These are phyloP conservation scores for Gastrolobium bilobum DNA, from an alignment of 306 rosid species.

Conservation along the genomic window DNA sequence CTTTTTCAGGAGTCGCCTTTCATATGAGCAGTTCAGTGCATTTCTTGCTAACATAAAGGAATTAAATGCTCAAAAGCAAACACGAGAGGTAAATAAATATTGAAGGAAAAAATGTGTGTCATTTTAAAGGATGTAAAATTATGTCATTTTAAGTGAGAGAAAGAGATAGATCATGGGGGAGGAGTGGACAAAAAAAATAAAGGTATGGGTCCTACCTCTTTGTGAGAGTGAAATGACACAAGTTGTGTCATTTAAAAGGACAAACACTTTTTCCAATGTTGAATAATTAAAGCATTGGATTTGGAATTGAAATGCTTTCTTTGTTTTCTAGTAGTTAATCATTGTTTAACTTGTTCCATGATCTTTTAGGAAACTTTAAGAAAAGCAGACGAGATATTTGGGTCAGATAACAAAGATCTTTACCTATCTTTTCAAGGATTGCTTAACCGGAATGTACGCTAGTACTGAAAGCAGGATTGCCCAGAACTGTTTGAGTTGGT, in stretches of 20 bases:
- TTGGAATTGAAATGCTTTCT: constrained; percentile 12
- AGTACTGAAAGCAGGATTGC: constrained; percentile 53
- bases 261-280: too few relatives aligned
- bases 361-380: constrained; percentile 83
- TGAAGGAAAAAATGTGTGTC: too few relatives aligned
- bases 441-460: constrained; percentile 82
- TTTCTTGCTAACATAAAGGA: constrained; percentile 96
- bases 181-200: too few relatives aligned
- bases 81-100: constrained; percentile 80
- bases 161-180: too few relatives aligned
- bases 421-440: constrained; percentile 91
- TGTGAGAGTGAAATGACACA: too few relatives aligned
- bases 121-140: too few relatives aligned
- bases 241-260: too few relatives aligned
- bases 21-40: constrained; percentile 98
- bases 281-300: constrained; percentile 26
- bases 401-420: constrained; percentile 95
- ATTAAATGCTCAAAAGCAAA: constrained; percentile 96
- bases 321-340: constrained; percentile 32
- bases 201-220: too few relatives aligned
- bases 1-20: constrained; percentile 88
- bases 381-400: constrained; percentile 98
- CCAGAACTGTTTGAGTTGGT: constrained; percentile 52
- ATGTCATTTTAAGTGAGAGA: too few relatives aligned
- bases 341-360: constrained; percentile 38